These are phyloP conservation scores for Tetracladium setigerum DNA, from an alignment of 495 filamentous ascomycete genomes.

Conservation along the genomic window DNA sequence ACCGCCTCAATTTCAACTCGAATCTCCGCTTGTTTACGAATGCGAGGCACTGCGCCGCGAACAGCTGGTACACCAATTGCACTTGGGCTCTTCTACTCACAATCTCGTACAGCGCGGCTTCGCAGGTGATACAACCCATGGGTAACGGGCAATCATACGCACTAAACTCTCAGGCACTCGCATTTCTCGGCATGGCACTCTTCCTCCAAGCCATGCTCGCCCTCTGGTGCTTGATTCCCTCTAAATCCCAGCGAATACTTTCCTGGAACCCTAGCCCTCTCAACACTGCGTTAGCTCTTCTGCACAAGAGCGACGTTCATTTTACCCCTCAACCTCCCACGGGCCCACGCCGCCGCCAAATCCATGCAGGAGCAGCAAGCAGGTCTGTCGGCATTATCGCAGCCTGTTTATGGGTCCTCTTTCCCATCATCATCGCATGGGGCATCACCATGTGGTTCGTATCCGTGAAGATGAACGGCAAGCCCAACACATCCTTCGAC, in stretches of 20 bases:
- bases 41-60: not conserved
- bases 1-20: not conserved
- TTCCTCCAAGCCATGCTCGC: not conserved
- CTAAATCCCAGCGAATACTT: not conserved
- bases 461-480: not conserved
- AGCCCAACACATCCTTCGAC: not conserved
- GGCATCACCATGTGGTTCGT: constrained; percentile 13
- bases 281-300: not conserved
- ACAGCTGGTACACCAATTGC: not conserved
- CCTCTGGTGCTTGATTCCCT: constrained; percentile 3
- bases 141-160: not conserved
- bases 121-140: not conserved
- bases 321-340: not conserved
- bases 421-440: constrained; percentile 13
- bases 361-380: not conserved
- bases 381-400: no score
- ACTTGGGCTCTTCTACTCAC: not conserved
- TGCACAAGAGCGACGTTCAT: constrained; percentile 12
- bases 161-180: not conserved
- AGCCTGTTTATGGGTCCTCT: not conserved
- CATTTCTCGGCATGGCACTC: not conserved
- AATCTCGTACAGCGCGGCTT: not conserved
- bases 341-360: not conserved
- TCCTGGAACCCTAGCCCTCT: constrained; percentile 3
- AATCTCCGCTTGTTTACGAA: not conserved